phyloP scores from a whole-genome alignment of 306 rosid genomes.

The Quillaja saponaria region DNA sequence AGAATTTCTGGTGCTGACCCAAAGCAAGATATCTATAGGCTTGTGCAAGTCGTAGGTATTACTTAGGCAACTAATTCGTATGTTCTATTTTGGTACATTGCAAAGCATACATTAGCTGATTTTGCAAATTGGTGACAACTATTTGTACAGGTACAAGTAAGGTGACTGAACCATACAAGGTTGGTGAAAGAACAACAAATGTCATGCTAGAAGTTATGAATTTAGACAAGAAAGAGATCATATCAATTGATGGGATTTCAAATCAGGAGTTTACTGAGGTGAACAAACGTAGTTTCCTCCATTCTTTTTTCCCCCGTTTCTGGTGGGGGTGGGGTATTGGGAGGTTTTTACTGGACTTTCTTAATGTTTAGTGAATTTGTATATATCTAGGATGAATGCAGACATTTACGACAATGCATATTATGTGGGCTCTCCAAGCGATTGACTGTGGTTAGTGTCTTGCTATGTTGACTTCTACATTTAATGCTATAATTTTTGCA shows the following conservation, averaged over 20 bases:
- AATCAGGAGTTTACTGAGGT: constrained; percentile 91
- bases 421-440: constrained; percentile 73
- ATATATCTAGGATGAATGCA: constrained; percentile 79
- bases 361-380: constrained; percentile 34
- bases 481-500: constrained; percentile 12
- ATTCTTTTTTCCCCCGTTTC: constrained; percentile 10
- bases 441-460: constrained; percentile 84
- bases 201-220: constrained; percentile 79
- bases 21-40: constrained; percentile 86
- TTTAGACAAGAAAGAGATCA: constrained; percentile 74
- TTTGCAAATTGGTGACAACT: constrained; percentile 23
- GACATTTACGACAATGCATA: constrained; percentile 71
- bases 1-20: constrained; percentile 64
- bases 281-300: constrained; percentile 25
- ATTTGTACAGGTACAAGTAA: constrained; percentile 74
- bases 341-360: constrained; percentile 4
- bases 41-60: constrained; percentile 92
- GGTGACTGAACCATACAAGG: constrained; percentile 64
- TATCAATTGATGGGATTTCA: constrained; percentile 75
- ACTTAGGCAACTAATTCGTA: constrained; percentile 14
- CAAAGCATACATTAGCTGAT: constrained; percentile 23
- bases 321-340: background rate
- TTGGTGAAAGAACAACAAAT: constrained; percentile 65
- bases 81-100: constrained; percentile 13
- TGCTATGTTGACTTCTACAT: constrained; percentile 31